Percentiles rank a stretch among this genome's conserved stretches.
Evolutionary conservation across 495 filamentous ascomycete species (phyloP).

Genomic region (Zalerion maritima): DNA sequence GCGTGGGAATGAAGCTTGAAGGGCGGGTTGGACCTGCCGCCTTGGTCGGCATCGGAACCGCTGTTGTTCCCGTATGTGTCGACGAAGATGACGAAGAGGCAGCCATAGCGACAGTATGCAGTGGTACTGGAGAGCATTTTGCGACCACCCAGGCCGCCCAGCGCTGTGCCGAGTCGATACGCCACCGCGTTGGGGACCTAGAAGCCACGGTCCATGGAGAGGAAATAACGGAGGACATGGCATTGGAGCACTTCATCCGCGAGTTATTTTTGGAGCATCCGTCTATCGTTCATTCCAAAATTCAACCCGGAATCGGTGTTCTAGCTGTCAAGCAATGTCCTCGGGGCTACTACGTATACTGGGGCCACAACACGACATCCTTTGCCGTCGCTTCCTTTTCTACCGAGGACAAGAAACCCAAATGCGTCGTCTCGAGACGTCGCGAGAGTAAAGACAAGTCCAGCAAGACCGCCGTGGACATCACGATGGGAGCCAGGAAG

Average conservation of each 20-base stretch:
- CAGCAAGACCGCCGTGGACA: too few species aligned
- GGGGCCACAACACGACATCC: slow-evolving; percentile 85
- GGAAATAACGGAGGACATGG: slow-evolving; percentile 52
- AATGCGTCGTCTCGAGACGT: slow-evolving; percentile 71
- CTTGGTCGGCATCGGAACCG: slow-evolving; percentile 77
- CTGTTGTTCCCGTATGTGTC: slow-evolving; percentile 57
- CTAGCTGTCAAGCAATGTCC: slow-evolving; percentile 67
- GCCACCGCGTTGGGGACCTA: too few species aligned
- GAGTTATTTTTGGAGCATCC: slow-evolving; percentile 76
- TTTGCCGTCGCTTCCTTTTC: slow-evolving; percentile 85
- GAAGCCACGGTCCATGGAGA: slow-evolving; percentile 42
- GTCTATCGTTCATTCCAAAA: slow-evolving; percentile 54
- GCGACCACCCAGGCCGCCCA: slow-evolving; percentile 74
- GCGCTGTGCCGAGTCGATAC: slow-evolving; percentile 63
- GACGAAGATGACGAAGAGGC: slow-evolving; percentile 43
- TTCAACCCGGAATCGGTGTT: slow-evolving; percentile 65
- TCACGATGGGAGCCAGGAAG: too few species aligned
- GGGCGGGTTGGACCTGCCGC: slow-evolving; percentile 87
- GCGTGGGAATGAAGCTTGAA: slow-evolving; percentile 93
- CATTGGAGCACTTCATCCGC: slow-evolving; percentile 54
- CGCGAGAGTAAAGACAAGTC: too few species aligned
- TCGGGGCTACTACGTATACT: slow-evolving; percentile 61
- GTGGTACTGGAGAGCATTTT: slow-evolving; percentile 95
- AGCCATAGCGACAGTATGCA: slow-evolving; percentile 65
- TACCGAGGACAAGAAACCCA: slow-evolving; percentile 51